A percentile compares a stretch with the other conserved stretches of the same genome.
Conservation (phyloP, 495 filamentous ascomycete genomes). For the Pyronema omphalodes region DNA sequence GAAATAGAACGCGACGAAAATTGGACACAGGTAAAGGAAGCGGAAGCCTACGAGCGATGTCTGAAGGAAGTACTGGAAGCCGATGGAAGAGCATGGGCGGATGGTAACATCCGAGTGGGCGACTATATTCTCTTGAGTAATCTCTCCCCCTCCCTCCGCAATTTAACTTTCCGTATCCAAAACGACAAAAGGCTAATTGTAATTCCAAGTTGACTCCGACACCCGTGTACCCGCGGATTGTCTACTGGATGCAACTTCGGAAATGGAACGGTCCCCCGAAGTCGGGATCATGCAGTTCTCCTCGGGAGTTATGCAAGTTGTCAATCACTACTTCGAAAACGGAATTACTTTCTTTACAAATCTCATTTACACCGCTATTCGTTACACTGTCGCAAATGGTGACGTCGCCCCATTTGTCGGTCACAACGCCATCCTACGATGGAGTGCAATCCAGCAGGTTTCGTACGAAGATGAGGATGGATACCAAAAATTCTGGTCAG, state of each 20-base stretch:
- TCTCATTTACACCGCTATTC: constrained; percentile 61
- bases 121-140: constrained; percentile 48
- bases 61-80: constrained; percentile 53
- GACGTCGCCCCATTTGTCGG: constrained; percentile 68
- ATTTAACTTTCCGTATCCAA: background rate
- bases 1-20: constrained; percentile 35
- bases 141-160: background rate
- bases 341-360: constrained; percentile 76
- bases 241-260: constrained; percentile 55
- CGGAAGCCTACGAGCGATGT: constrained; percentile 45
- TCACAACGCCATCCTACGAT: constrained; percentile 65
- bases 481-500: constrained; percentile 69
- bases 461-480: constrained; percentile 45
- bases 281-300: constrained; percentile 69
- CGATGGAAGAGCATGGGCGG: constrained; percentile 56
- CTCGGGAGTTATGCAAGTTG: constrained; percentile 68
- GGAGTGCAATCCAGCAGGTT: constrained; percentile 61
- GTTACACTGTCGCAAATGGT: constrained; percentile 61
- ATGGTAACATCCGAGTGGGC: constrained; percentile 60
- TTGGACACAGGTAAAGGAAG: constrained; percentile 54
- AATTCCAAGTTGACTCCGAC: constrained; percentile 46
- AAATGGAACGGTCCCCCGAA: constrained; percentile 65
- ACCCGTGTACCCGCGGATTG: constrained; percentile 59
- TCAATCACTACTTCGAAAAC: constrained; percentile 52
- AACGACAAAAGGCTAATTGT: background rate